A percentile compares a stretch with the other conserved stretches of the same genome.
phyloP scores from a whole-genome alignment of 2,329 filamentous ascomycete species.

The Sclerotinia trifoliorum region DNA sequence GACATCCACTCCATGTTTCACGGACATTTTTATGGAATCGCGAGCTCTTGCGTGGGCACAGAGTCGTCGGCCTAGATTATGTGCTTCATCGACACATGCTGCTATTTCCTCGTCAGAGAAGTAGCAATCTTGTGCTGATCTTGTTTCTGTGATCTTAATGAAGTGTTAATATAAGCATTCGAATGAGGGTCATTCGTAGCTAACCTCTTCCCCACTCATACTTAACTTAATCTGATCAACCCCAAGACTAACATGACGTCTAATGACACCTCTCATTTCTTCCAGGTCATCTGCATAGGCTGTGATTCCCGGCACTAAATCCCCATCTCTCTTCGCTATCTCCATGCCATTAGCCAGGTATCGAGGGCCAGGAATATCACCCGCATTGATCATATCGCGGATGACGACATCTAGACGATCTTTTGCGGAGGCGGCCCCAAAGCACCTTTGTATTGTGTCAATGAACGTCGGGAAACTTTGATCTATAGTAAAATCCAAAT shows the following conservation, averaged over 20 bases:
- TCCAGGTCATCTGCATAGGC: conserved; percentile 42
- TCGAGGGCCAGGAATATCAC: conserved; percentile 48
- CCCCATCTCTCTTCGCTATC: conserved; percentile 47
- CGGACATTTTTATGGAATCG: conserved; percentile 46
- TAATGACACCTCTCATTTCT: conserved; percentile 45
- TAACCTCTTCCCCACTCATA: conserved; percentile 40
- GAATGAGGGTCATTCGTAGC: no score
- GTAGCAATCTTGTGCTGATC: conserved; percentile 47
- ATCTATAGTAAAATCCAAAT: neutral
- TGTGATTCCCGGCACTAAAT: conserved; percentile 43
- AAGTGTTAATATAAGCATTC: no score
- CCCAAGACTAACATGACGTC: conserved; percentile 41
- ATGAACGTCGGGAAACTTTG: no score
- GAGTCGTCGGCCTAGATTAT: conserved; percentile 41
- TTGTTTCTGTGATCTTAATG: conserved; percentile 32
- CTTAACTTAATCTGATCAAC: conserved; percentile 48
- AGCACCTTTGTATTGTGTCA: conserved; percentile 26
- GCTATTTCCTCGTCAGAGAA: conserved; percentile 47
- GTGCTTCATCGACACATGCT: conserved; percentile 49
- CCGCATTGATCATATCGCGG: conserved; percentile 50
- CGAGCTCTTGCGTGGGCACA: conserved; percentile 47
- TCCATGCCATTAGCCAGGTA: conserved; percentile 51
- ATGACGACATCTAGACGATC: conserved; percentile 45
- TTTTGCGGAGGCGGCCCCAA: conserved; percentile 32
- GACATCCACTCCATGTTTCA: conserved; percentile 47